Evolutionary conservation across 371 early-diverging fungal genomes (phyloP), one percentile per base, ranked within the genome.

Genomic region (Mortierella sp.): DNA sequence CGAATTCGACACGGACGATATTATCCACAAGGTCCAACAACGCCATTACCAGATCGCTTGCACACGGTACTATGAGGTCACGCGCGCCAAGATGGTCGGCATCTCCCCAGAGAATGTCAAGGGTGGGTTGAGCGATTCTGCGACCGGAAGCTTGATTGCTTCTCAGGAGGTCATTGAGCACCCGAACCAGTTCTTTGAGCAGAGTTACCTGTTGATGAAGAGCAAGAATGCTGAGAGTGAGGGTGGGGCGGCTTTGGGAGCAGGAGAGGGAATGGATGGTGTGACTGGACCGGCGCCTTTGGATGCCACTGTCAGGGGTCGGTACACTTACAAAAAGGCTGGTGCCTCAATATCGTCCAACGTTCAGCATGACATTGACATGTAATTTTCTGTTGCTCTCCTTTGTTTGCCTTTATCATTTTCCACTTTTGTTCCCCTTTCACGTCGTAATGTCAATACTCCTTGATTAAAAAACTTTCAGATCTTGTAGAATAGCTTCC

Each of bases 21-120:
- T 99, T 18, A 77, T 92, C 73, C 83, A 89, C 0, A 88, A 97
- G 55, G 95, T 96, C 0, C 86, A 90, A 54, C 91, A 91, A 8
- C 91, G 93, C 49, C 99, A 99, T 85, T 99, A 94, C 85, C 97
- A 98, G 89, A 79, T 99, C 44, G 99, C 99, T 12, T 99, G 99
- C 85, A 98, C 98, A 21, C 89, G 93, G 74, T 93, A 96, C 75
- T 97, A 95, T 79, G 99, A 98, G 89, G 88, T 95, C 10, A 94
- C 92, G 5, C 91, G 92, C 74, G 80, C 92, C 58, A 78, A 75
- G 84, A 79, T 84, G 79, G 56, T 84, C 43, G 79, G 78, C 41
- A 72, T 81, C 70, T 75, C 74, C 73, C 74, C 75, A 14, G 80
- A 77, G 43, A 82, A 58, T 11, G 21, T 86, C 44, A 76, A 75